Evolutionary conservation across 1,139 yeast genomes (phyloP), one percentile per base, ranked within the genome.

Genomic region (Ashbya aceris): DNA sequence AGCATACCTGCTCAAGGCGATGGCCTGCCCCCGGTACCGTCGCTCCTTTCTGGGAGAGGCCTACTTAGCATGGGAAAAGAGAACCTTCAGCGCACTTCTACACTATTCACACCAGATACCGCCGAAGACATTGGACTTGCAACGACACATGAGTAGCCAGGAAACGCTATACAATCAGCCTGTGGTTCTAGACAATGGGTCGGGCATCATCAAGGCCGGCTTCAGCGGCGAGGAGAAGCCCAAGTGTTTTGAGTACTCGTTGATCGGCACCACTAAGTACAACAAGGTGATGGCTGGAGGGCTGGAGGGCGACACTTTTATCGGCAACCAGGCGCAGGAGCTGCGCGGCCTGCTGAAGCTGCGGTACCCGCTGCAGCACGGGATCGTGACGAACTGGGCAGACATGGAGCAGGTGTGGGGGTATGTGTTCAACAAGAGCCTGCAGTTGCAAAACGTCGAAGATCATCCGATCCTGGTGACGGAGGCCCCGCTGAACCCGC

Each of bases 201-300:
- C 95, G 4, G 95, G 95, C 1, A 73, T 75, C 39, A 69, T 87
- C 44, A 83, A 86, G 58, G 87, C 95, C 0, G 97, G 97, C 1
- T 84, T 89, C 64, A 95, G 96, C 1, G 96, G 96, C 12, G 93
- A 84, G 52, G 93, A 85, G 44, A 73, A 70, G 51, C 97, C 97
- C 2, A 73, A 76, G 52, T 62, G 76, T 33, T 72, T 54, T 29
- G 53, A 53, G 31, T 52, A 76, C 2, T 65, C 72, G 30, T 66
- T 84, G 14, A 71, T 86, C 2, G 97, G 97, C 2, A 65, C 82
- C 42, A 91, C 95, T 6, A 89, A 86, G 59, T 89, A 87, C 60
- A 74, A 79, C 34, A 79, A 83, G 55, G 75, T 84, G 40, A 84
- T 89, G 95, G 84, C 95, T 0, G 89, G 91, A 8, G 79, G 87